Base-by-base conservation (phyloP, 1,139 yeast genomes). In the Kodamaea derodonti region DNA sequence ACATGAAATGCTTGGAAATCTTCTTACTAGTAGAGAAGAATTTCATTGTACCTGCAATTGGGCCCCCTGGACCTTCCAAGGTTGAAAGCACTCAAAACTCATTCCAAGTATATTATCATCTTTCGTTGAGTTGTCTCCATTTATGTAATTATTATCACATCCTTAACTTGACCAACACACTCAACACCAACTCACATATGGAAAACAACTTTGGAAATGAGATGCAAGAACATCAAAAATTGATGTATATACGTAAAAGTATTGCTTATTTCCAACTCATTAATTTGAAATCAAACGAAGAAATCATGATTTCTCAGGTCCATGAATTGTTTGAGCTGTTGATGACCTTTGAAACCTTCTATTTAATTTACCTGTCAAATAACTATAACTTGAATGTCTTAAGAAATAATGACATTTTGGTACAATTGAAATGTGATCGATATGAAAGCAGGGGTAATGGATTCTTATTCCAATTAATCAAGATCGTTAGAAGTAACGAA, bases 251-350 rank as follows among this genome's bases (percentile, higher is more conserved):
- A 20, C 49, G 65, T 32, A 60, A 58, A 30, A 57, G 68, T n/a
- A 56, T 66, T n/a, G 51, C 65, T 13, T 63, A 52, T 41, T 64
- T 53, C 40, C 69, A 64, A 40, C 47, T 66, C 30, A 58, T 67
- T 12, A 59, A 60, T 39, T 41, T 55, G 17, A 50, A 49, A 23
- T 47, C 54, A 26, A 52, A 52, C 13, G 46, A 53, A 6, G 52
- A 48, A 10, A 4, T 17, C 5, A 41, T 42, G n/a, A 43, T 51
- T 14, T 47, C 46, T 8, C 65, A 64, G 37, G 37, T 65, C 25
- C 56, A 54, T 37, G 72, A 67, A 42, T 51, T 67, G 28, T 66
- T 54, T 42, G 69, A 64, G 36, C 50, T 52, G 30, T 45, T 67
- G 29, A 65, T 56, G 38, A 46, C 58, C 3, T 48, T 52, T 37